phyloP scores from a whole-genome alignment of 805 yeast genomes.

The Allodekkera sacchari region DNA sequence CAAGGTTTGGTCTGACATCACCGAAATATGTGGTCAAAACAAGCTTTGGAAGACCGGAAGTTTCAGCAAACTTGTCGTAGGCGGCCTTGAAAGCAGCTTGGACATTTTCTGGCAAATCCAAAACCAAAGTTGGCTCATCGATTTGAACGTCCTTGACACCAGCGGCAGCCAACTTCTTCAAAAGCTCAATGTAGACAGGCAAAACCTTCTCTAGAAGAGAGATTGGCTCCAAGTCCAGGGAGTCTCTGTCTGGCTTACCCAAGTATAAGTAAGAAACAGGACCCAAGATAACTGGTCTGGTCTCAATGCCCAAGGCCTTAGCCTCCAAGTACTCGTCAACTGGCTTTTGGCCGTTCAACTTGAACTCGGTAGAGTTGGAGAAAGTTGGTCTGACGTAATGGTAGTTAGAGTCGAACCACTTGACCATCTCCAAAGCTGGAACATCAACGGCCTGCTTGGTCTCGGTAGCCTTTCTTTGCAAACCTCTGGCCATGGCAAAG shows the following conservation, averaged over 20 bases:
- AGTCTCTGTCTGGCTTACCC: constrained; percentile 98
- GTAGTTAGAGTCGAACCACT: constrained; percentile 99
- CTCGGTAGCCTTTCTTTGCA: constrained; percentile 92
- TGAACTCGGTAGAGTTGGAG: constrained; percentile 90
- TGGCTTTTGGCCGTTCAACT: constrained; percentile 93
- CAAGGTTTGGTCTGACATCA: constrained; percentile 94
- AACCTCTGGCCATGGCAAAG: constrained; percentile 99
- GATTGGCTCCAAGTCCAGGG: constrained; percentile 90
- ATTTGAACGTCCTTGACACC: constrained; percentile 95
- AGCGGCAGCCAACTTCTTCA: constrained; percentile 80
- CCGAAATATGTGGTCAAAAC: constrained; percentile 92
- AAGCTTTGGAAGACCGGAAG: constrained; percentile 68
- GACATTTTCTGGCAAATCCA: constrained; percentile 80
- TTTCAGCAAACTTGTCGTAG: constrained; percentile 63
- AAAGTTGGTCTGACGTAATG: constrained; percentile 99
- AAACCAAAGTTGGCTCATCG: constrained; percentile 94
- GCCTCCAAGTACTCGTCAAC: constrained; percentile 98
- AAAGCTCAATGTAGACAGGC: constrained; percentile 88
- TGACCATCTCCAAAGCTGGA: constrained; percentile 98
- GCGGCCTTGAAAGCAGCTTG: constrained; percentile 86
- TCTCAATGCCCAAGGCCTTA: constrained; percentile 88
- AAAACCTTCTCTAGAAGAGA: constrained; percentile 79
- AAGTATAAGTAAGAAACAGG: constrained; percentile 91
- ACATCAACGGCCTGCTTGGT: constrained; percentile 88
- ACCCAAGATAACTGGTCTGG: constrained; percentile 96